Evolutionary conservation across 495 filamentous ascomycete species (phyloP), one percentile per base, ranked within the genome.

Genomic region (Chaetomium tenue): DNA sequence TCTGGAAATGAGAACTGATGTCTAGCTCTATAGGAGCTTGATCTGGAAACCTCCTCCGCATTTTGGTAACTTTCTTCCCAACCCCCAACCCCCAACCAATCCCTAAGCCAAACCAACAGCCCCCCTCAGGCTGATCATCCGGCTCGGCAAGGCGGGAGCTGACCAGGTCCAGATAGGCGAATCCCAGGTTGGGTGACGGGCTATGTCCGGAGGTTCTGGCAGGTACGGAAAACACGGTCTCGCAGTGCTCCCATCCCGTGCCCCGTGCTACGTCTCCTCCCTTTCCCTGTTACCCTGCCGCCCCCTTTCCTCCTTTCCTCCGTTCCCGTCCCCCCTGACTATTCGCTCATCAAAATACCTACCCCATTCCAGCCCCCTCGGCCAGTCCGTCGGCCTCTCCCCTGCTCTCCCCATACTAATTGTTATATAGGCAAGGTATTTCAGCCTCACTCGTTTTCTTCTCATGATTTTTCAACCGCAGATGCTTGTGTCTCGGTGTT

Each of bases 1-100:
- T 37, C 44, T 40, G 64, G 37, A 33, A 70, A 63, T 48, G 53
- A 60, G 65, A 59, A 75, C 66, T 74, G 63, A 75, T 66, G 57
- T 67, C 50, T 61, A 20, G 37, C 58, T 37, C 39, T 20, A 33
- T 63, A 98, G 93, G 76, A 96, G 91, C 65, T 80, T 98, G 74
- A 98, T 98, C 63, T 98, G 93, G 93, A 98, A 98, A 74, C 93
- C 94, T 26, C 95, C 94, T 55, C 94, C 95, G 57, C 90, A 96
- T 72, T 97, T 88, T 74, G 93, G 94, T 97, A 87, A 13, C 11
- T 37, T 37, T 30, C 28, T 30, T 30, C 28, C 47, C 47, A 23
- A 5, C 12, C 22, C 48, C 48, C 13, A 22, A 9, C 30, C 48
- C 53, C 62, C 22, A 9, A 59, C 37, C 61, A 37, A 37, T 11